Evolutionary conservation across 768 basidiomycete genomes (phyloP), one percentile per base, ranked within the genome.

Genomic region (Lepiota venenata): DNA sequence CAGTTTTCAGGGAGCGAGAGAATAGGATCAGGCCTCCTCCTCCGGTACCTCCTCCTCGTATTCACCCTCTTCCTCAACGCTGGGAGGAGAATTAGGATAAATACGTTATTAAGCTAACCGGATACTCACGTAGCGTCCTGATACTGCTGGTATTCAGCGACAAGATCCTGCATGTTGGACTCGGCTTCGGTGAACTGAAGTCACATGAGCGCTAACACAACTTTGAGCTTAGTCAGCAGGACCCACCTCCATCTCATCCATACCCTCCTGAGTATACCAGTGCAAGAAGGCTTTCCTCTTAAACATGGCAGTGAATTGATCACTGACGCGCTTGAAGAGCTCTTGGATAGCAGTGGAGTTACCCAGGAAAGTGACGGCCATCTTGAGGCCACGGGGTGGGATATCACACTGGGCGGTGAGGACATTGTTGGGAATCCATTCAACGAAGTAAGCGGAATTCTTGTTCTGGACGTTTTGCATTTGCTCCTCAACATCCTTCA

Each of bases 391-490:
- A 57, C 93, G 86, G 48, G 97, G 95, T 64, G 97, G 83, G 64
- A 98, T 96, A 75, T 97, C 93, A 79, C 96, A 98, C 74, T 98
- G 94, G 58, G 97, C 94, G 37, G 93, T 94, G 64, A 94, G 85
- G 56, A 98, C 91, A 66, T 98, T 98, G 85, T 97, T 97, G 64
- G 97, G 97, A 61, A 99, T 98, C 97, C 97, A 99, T 73, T 99
- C 95, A 61, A 98, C 95, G 64, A 98, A 98, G 80, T 97, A 95
- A 4, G 92, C 88, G 32, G 93, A 90, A 80, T 98, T 97, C 84
- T 96, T 97, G 82, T 83, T 92, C 74, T 95, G 91, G 32, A 98
- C 93, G 62, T 87, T 90, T 73, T 94, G 89, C 93, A 98, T 98
- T 66, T 96, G 92, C 68, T 98, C 97, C 74, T 99, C 97, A 53